A percentile compares a stretch with the other conserved stretches of the same genome.
These are phyloP conservation scores for Aspergillus pseudoglaucus DNA, from an alignment of 2,329 filamentous ascomycete species.

Conservation along the genomic window DNA sequence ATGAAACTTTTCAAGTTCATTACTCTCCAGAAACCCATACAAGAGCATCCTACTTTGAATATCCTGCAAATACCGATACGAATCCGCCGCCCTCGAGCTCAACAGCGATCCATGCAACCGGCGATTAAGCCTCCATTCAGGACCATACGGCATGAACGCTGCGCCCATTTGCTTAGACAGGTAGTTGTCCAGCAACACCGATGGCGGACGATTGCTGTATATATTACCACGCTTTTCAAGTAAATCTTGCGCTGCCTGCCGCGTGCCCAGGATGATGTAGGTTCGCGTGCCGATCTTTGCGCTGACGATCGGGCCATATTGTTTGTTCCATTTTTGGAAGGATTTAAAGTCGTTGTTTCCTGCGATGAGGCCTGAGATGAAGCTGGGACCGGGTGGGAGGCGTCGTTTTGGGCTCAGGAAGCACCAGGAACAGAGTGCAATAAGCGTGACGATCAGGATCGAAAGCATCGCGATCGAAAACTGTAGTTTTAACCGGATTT, in stretches of 20 bases:
- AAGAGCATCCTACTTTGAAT: conserved; percentile 44
- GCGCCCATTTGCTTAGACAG: conserved; percentile 35
- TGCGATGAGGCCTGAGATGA: conserved; percentile 3
- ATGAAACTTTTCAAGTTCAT: conserved; percentile 41
- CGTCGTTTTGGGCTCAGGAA: not conserved
- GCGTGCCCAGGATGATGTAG: conserved; percentile 30
- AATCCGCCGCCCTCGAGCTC: conserved; percentile 36
- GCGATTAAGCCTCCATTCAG: conserved; percentile 41
- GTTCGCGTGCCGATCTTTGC: conserved; percentile 26
- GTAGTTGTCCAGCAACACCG: conserved; percentile 21
- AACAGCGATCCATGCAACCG: conserved; percentile 41
- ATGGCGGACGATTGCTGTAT: conserved; percentile 33
- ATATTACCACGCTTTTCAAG: conserved; percentile 32
- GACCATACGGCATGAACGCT: conserved; percentile 45
- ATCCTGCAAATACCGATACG: conserved; percentile 46
- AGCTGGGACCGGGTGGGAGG: conserved; percentile 7
- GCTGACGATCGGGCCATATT: conserved; percentile 31
- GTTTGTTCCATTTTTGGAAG: conserved; percentile 23
- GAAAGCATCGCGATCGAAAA: too few species aligned
- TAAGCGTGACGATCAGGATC: too few species aligned
- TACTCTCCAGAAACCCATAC: conserved; percentile 33
- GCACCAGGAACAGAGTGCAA: too few species aligned
- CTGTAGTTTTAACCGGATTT: too few species aligned
- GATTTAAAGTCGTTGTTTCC: conserved; percentile 3
- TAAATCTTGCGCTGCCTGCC: conserved; percentile 29